Percentiles rank a stretch among this genome's conserved stretches.
Conservation (phyloP, 257 asterid genomes). For the Solanum infundibuliforme region DNA sequence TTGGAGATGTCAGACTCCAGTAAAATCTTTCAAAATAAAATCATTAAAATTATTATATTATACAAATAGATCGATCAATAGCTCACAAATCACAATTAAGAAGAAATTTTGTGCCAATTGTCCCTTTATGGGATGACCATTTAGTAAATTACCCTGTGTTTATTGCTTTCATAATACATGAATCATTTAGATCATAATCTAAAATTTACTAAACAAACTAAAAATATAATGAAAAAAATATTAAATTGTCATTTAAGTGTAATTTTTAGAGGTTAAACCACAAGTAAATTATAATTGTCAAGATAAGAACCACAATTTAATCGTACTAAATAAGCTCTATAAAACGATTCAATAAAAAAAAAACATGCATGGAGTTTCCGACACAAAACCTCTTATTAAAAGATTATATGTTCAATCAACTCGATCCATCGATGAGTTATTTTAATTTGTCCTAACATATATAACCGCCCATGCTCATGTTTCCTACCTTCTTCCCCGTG, state of each 20-base stretch:
- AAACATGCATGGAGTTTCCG: fast-evolving
- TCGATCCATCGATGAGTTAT: background rate
- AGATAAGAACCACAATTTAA: background rate
- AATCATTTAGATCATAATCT: background rate
- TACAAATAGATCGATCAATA: too few relatives aligned
- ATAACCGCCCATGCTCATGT: background rate
- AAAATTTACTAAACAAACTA: too few relatives aligned
- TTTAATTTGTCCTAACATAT: background rate
- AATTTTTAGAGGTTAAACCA: background rate
- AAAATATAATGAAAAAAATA: too few relatives aligned
- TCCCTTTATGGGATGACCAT: background rate
- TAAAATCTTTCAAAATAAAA: too few relatives aligned
- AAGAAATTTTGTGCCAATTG: background rate
- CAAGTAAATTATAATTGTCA: background rate
- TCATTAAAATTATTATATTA: too few relatives aligned
- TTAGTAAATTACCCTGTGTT: background rate
- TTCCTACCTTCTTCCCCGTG: background rate
- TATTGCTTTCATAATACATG: background rate
- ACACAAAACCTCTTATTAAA: too few relatives aligned
- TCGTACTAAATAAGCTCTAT: too few relatives aligned
- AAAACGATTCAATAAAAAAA: too few relatives aligned
- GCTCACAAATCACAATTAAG: too few relatives aligned
- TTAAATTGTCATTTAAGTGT: too few relatives aligned
- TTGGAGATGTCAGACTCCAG: too few relatives aligned
- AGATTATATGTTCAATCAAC: too few relatives aligned